A percentile compares a stretch with the other conserved stretches of the same genome.
These are phyloP conservation scores for Sarocladiaceae sp. DNA, from an alignment of 2,329 filamentous ascomycete species.

Conservation along the genomic window DNA sequence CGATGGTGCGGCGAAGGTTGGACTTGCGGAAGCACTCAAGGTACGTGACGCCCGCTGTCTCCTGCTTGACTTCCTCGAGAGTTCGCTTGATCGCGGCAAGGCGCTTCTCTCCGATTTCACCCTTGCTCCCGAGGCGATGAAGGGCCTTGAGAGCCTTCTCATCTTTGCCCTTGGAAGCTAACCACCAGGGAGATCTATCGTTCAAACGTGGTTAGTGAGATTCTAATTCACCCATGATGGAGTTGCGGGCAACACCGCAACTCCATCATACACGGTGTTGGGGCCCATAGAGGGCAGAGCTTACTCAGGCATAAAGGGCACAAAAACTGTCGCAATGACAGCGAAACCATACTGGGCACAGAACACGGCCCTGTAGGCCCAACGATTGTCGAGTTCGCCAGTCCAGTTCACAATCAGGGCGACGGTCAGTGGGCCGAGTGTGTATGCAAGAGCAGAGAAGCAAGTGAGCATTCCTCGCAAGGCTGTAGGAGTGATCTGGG, in stretches of 20 bases:
- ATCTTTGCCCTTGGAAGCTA: conserved; percentile 24
- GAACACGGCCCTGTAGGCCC: conserved; percentile 28
- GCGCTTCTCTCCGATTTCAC: conserved; percentile 21
- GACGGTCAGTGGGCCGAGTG: conserved; percentile 24
- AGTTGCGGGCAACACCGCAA: not conserved
- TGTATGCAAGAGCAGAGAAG: conserved; percentile 22
- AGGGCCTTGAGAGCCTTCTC: conserved; percentile 29
- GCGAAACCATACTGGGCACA: conserved; percentile 27
- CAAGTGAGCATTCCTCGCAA: conserved; percentile 19
- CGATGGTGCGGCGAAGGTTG: conserved; percentile 32
- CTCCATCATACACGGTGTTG: not conserved
- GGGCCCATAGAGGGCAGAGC: not conserved
- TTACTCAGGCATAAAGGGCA: conserved; percentile 17
- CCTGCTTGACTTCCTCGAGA: conserved; percentile 24
- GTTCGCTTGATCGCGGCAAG: conserved; percentile 24
- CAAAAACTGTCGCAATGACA: conserved; percentile 19
- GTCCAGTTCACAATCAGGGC: conserved; percentile 27
- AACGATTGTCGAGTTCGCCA: conserved; percentile 19
- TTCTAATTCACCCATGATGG: not conserved
- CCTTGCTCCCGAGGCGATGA: conserved; percentile 22
- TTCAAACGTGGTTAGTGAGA: not conserved
- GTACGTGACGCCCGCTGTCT: conserved; percentile 29
- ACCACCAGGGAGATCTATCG: conserved; percentile 27
- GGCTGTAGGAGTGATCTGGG: not conserved
- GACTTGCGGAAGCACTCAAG: conserved; percentile 21